phyloP scores from a whole-genome alignment of 805 yeast species.

The Priceomyces fermenticarens region DNA sequence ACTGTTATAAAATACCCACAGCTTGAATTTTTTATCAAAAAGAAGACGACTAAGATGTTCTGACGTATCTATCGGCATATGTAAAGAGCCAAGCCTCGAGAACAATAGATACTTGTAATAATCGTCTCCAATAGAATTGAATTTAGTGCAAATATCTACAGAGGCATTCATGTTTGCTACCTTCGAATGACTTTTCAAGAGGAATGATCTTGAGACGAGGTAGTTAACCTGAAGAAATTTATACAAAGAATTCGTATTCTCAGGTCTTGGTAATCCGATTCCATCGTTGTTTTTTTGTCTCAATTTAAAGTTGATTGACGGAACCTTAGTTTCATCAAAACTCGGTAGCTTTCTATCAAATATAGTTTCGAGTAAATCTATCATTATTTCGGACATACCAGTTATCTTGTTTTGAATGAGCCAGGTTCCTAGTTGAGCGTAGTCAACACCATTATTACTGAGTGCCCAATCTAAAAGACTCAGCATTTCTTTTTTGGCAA shows the following conservation, averaged over 20 bases:
- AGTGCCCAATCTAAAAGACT: constrained; percentile 3
- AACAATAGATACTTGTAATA: constrained; percentile 11
- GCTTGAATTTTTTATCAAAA: constrained; percentile 13
- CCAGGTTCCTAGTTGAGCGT: neutral
- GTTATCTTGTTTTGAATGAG: neutral
- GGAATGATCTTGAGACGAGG: constrained; percentile 11
- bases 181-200: constrained; percentile 3
- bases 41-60: constrained; percentile 4
- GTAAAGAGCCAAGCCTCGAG: constrained; percentile 1
- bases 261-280: constrained; percentile 1
- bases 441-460: neutral
- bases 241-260: neutral
- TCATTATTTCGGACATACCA: neutral
- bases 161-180: constrained; percentile 3
- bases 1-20: constrained; percentile 8
- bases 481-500: constrained; percentile 7
- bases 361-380: neutral
- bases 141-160: constrained; percentile 14
- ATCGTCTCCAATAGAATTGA: constrained; percentile 13
- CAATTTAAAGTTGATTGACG: neutral
- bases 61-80: constrained; percentile 2
- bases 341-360: neutral
- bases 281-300: neutral
- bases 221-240: constrained; percentile 10
- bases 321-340: neutral